Evolutionary conservation across 768 basidiomycete genomes (phyloP), one percentile per base, ranked within the genome.

Genomic region (Mycena albidolilacea): DNA sequence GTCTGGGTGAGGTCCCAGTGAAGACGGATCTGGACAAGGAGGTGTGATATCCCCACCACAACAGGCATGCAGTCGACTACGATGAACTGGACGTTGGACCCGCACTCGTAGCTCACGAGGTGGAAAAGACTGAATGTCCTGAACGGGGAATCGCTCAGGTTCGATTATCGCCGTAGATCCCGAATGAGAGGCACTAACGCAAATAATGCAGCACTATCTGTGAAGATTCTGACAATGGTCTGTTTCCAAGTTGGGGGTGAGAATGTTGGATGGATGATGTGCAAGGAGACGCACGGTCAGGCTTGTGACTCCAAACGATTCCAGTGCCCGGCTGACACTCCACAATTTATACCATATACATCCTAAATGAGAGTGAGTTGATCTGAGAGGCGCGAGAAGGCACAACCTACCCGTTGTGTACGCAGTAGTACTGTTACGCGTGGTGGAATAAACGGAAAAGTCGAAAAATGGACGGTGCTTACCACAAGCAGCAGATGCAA

Each of bases 301-400:
- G 30, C 41, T 46, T 0, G 19, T 57, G 10, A 63, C 17, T 55
- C 61, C 61, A 19, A 55, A 43, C 14, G 52, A 48, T 50, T 57
- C 46, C 19, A 70, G 69, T 3, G 11, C 35, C 19, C 52, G 69
- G 21, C 69, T 38, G 10, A 14, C 54, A 9, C 37, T 70, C 69
- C 69, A 70, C 43, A 70, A 21, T 55, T 46, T 70, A 44, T 70
- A 70, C 61, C 69, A 70, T 11, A 70, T 58, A 10, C 55, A 64
- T 64, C 50, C 69, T 70, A 19, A 35, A 44, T 12, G 5, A 39
- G 3, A 3, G 39, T 70, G 21, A 70, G 61, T 58, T 6, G n/a
- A n/a, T n/a, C 1, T 41, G 2, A 2, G 4, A n/a, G 3, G 35
- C 11, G 15, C 8, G 10, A n/a, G n/a, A 3, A 37, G 50, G 5